Conservation (phyloP, 345 rosid species). For the Lumnitzera racemosa region DNA sequence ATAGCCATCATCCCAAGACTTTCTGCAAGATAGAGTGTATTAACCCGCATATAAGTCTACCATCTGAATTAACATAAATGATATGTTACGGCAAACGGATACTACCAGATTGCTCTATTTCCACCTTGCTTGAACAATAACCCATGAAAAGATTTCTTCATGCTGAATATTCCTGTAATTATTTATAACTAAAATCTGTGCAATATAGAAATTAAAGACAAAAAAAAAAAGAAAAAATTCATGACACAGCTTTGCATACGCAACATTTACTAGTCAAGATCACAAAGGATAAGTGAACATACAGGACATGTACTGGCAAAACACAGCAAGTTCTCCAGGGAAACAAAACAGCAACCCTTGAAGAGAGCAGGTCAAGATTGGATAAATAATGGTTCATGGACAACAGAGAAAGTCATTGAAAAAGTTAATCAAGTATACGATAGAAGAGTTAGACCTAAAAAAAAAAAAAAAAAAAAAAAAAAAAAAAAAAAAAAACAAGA, state of each 20-base stretch:
- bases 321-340: constrained; percentile 85
- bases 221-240: background rate
- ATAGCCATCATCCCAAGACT: no score
- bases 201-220: background rate
- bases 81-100: constrained; percentile 94
- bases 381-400: background rate
- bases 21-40: background rate
- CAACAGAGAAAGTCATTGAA: no score
- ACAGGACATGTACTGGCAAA: constrained; percentile 86
- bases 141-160: constrained; percentile 94
- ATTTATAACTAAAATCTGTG: constrained; percentile 23
- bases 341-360: constrained; percentile 90
- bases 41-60: constrained; percentile 68
- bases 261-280: no score
- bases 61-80: constrained; percentile 95
- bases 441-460: no score
- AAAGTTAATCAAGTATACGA: no score
- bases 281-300: constrained; percentile 12
- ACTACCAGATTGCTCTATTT: constrained; percentile 84
- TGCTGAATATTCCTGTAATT: constrained; percentile 38
- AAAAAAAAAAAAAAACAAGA: no score
- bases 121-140: constrained; percentile 87
- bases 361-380: constrained; percentile 11
- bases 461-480: no score
- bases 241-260: no score